phyloP scores from a whole-genome alignment of 2,329 filamentous ascomycete genomes.

The Cordyceps pruinosa region DNA sequence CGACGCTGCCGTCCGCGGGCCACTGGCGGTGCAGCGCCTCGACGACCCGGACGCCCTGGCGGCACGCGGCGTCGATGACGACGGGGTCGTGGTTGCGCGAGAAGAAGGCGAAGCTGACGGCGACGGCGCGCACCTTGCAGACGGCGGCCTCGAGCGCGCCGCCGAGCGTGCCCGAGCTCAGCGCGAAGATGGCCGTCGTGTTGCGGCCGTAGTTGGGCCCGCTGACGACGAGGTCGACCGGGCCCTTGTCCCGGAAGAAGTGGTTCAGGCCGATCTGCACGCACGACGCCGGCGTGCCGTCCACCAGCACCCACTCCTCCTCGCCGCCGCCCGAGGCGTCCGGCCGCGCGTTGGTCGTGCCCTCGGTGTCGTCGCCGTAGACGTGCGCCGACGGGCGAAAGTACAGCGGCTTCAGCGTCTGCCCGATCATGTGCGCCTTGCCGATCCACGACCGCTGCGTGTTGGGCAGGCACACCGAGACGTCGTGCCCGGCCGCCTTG shows the following conservation, averaged over 20 bases:
- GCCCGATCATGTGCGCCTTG: conserved; percentile 93
- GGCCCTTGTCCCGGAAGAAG: conserved; percentile 65
- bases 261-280: conserved; percentile 78
- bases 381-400: conserved; percentile 55
- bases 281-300: conserved; percentile 74
- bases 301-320: conserved; percentile 76
- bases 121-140: conserved; percentile 64
- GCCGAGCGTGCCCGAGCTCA: conserved; percentile 71
- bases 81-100: conserved; percentile 73
- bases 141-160: conserved; percentile 71
- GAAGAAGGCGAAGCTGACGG: conserved; percentile 87
- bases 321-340: conserved; percentile 46
- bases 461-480: conserved; percentile 87
- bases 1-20: conserved; percentile 57
- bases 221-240: conserved; percentile 69
- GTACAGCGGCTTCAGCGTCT: conserved; percentile 77
- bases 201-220: conserved; percentile 82
- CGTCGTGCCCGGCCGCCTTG: conserved; percentile 69
- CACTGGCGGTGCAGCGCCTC: conserved; percentile 73
- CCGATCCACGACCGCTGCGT: conserved; percentile 96
- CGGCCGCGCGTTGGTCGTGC: conserved; percentile 53
- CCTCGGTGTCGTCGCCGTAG: conserved; percentile 44
- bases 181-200: conserved; percentile 70
- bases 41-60: conserved; percentile 68
- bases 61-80: conserved; percentile 71